phyloP scores from a whole-genome alignment of 441 rosid species.

The Geranium incanum region DNA sequence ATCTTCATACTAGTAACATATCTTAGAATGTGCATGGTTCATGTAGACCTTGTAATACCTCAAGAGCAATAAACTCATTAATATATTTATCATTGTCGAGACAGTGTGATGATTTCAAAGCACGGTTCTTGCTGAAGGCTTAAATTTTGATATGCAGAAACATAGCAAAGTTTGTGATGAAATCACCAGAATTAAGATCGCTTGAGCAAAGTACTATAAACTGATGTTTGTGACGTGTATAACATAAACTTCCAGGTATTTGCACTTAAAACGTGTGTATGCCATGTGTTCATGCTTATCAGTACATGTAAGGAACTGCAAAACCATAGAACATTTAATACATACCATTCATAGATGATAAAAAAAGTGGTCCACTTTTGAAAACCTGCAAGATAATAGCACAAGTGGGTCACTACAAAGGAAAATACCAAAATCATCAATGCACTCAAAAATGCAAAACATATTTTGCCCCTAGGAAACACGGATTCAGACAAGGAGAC shows the following conservation, averaged over 20 bases:
- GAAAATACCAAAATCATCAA: background rate
- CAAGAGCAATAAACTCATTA: background rate
- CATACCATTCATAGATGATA: slow-evolving; percentile 80
- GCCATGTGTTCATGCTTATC: too few relatives aligned
- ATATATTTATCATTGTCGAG: background rate
- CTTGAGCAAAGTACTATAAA: background rate
- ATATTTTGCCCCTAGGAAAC: background rate
- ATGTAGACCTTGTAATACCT: background rate
- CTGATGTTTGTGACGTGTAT: background rate
- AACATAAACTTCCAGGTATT: too few relatives aligned
- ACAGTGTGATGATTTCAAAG: background rate
- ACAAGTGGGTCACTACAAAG: background rate
- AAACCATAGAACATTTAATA: background rate
- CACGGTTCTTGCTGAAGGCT: background rate
- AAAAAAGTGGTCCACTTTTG: slow-evolving; percentile 86
- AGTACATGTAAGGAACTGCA: too few relatives aligned
- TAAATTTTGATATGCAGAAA: background rate
- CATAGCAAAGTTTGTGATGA: background rate
- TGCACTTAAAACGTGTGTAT: too few relatives aligned
- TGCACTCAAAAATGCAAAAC: background rate
- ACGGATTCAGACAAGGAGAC: background rate
- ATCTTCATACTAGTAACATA: background rate
- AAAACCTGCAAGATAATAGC: slow-evolving; percentile 51
- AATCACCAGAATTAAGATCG: background rate
- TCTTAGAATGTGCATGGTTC: background rate